Evolutionary conservation across 2,329 filamentous ascomycete genomes (phyloP).

Genomic region (Tolypocladium cylindrosporum): DNA sequence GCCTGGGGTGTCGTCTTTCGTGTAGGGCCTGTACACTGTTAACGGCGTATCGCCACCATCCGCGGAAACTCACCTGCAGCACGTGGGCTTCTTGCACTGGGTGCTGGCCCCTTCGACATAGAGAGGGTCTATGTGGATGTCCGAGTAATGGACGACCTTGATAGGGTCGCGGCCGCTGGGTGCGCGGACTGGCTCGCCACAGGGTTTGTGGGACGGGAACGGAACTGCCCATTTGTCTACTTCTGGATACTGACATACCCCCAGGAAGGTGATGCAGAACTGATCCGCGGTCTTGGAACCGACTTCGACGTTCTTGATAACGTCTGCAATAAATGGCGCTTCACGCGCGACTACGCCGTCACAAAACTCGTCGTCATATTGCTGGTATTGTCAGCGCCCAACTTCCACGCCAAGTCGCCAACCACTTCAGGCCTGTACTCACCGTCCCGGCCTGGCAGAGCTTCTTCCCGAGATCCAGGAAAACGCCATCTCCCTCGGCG

Average conservation of each 20-base stretch:
- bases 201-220: constrained; percentile 32
- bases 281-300: constrained; percentile 38
- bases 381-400: background rate
- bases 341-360: constrained; percentile 39
- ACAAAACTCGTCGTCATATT: constrained; percentile 41
- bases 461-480: constrained; percentile 21
- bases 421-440: constrained; percentile 13
- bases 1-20: constrained; percentile 33
- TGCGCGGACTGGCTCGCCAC: constrained; percentile 19
- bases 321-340: constrained; percentile 41
- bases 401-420: too few relatives aligned
- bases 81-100: constrained; percentile 48
- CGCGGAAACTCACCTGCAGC: constrained; percentile 34
- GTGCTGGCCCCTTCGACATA: constrained; percentile 43
- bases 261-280: constrained; percentile 42
- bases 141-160: constrained; percentile 48
- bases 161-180: constrained; percentile 36
- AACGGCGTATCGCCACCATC: background rate
- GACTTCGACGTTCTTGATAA: constrained; percentile 34
- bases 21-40: constrained; percentile 27
- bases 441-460: constrained; percentile 24
- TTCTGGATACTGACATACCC: constrained; percentile 34
- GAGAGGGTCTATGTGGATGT: constrained; percentile 47
- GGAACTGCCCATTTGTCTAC: constrained; percentile 30
- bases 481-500: constrained; percentile 29